Percentiles rank a stretch among this genome's conserved stretches.
Conservation (phyloP, 805 yeast species). For the Jamesozyma spencerorum region DNA sequence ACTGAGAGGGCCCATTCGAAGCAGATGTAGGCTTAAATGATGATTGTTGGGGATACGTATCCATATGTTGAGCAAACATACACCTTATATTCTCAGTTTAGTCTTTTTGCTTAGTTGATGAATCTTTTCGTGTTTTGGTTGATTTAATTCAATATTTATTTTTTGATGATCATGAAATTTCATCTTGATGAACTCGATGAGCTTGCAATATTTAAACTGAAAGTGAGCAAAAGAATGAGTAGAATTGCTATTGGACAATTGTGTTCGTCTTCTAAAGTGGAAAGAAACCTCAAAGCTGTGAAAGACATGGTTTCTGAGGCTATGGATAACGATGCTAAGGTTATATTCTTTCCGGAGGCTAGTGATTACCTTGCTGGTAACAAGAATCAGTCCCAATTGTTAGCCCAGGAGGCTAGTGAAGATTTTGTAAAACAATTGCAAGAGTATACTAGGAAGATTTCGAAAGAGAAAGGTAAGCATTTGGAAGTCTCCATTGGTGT, state of each 20-base stretch:
- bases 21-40: background rate
- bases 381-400: constrained; percentile 50
- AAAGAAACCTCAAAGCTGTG: constrained; percentile 51
- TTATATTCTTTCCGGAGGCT: constrained; percentile 88
- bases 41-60: background rate
- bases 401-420: constrained; percentile 42
- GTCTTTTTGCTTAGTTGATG: background rate
- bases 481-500: constrained; percentile 76
- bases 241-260: constrained; percentile 78
- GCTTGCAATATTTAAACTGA: too few relatives aligned
- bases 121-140: background rate
- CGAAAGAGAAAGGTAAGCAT: constrained; percentile 30
- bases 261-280: constrained; percentile 58
- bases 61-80: background rate
- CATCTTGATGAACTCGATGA: too few relatives aligned
- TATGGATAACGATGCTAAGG: constrained; percentile 46
- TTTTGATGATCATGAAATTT: too few relatives aligned
- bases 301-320: constrained; percentile 57
- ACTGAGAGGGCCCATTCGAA: background rate
- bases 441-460: constrained; percentile 35
- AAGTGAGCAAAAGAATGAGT: background rate
- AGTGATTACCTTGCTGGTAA: constrained; percentile 74
- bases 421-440: constrained; percentile 38
- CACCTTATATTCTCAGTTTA: background rate
- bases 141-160: too few relatives aligned